These are phyloP conservation scores for Dissophora globulifera DNA, from an alignment of 192 early-diverging fungal genomes.

Conservation along the genomic window DNA sequence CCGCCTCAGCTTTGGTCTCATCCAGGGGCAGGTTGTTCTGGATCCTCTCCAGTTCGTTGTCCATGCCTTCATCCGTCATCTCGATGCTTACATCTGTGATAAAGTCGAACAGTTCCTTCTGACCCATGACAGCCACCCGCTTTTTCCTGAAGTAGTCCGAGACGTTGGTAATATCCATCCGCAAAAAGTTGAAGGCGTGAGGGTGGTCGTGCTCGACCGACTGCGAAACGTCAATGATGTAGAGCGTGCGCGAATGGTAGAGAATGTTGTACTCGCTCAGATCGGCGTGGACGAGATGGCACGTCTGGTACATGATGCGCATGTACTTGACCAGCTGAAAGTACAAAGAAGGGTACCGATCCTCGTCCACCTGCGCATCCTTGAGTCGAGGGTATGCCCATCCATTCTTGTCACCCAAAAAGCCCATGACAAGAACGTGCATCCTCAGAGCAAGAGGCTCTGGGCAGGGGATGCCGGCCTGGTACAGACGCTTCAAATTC, in stretches of 20 bases:
- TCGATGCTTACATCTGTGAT: constrained; percentile 73
- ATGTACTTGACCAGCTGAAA: constrained; percentile 87
- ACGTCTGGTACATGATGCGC: constrained; percentile 92
- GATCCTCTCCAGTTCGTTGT: constrained; percentile 75
- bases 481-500: constrained; percentile 91
- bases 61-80: constrained; percentile 70
- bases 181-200: constrained; percentile 93
- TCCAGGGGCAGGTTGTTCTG: constrained; percentile 47
- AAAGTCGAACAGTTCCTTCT: constrained; percentile 92
- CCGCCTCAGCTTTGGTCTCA: constrained; percentile 60
- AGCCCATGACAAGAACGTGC: constrained; percentile 97
- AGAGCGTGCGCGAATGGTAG: constrained; percentile 83
- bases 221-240: constrained; percentile 98
- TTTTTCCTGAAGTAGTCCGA: constrained; percentile 91
- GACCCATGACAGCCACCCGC: constrained; percentile 76
- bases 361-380: constrained; percentile 85
- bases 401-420: constrained; percentile 90
- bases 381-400: constrained; percentile 96
- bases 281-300: constrained; percentile 97
- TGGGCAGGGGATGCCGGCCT: constrained; percentile 89
- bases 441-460: constrained; percentile 87
- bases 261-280: constrained; percentile 97
- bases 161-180: constrained; percentile 94
- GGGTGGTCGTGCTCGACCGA: constrained; percentile 99
- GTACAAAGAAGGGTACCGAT: constrained; percentile 80